These are phyloP conservation scores for Microdochium trichocladiopsis DNA, from an alignment of 2,329 filamentous ascomycete species.

Conservation along the genomic window DNA sequence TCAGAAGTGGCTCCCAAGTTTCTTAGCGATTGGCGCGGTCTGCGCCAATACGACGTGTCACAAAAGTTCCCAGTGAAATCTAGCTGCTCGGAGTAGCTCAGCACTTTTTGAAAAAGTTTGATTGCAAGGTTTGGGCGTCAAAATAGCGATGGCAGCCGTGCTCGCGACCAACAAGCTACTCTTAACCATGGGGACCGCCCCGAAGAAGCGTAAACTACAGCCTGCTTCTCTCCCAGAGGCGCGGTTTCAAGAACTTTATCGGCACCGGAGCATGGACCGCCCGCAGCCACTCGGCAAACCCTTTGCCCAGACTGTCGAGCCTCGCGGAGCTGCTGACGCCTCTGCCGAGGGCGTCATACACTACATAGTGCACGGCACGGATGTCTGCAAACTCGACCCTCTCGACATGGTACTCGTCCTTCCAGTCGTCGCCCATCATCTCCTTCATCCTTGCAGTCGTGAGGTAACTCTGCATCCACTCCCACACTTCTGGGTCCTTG, in stretches of 20 bases:
- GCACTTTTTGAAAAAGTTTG: too few relatives aligned
- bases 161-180: too few relatives aligned
- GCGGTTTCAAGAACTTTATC: conserved; percentile 3
- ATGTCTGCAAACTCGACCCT: conserved; percentile 38
- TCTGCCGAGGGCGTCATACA: conserved; percentile 35
- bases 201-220: too few relatives aligned
- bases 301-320: conserved; percentile 43
- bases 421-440: conserved; percentile 33
- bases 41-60: too few relatives aligned
- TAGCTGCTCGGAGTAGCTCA: too few relatives aligned
- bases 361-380: conserved; percentile 40
- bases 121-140: too few relatives aligned
- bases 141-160: too few relatives aligned
- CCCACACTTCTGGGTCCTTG: conserved; percentile 25
- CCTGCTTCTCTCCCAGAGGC: neutral
- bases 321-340: conserved; percentile 39
- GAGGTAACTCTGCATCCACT: conserved; percentile 28
- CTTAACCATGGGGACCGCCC: too few relatives aligned
- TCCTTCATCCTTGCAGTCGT: conserved; percentile 24
- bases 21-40: too few relatives aligned
- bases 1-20: too few relatives aligned
- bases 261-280: conserved; percentile 39
- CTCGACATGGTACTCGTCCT: conserved; percentile 32
- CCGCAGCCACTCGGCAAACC: conserved; percentile 28
- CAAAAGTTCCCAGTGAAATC: too few relatives aligned